Base-by-base conservation (phyloP, 2,329 filamentous ascomycete genomes). In the Sclerotinia sclerotiorum region DNA sequence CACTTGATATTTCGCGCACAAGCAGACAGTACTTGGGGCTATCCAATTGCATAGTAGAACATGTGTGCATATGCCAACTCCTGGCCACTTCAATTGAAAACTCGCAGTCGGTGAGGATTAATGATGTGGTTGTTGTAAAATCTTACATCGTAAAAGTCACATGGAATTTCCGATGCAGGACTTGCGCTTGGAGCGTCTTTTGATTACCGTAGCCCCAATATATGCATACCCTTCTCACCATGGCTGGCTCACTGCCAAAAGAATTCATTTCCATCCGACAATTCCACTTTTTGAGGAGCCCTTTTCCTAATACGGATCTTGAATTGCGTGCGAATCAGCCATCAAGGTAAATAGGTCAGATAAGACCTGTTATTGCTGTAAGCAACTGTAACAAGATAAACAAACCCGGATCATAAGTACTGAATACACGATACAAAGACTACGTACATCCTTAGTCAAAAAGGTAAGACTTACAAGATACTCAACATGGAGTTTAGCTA, bases 271-370 rank as follows among this genome's bases (percentile, higher is more conserved):
- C 27, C 2, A 58, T 58, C 44, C n/a, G 35, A 42, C 11, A 11
- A 44, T 10, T 24, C 24, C 8, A n/a, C 19, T 44, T 58, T 44
- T 44, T 19, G 56, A 58, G n/a, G 35, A 44, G 19, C 21, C 39
- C 39, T 27, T 58, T 44, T 39, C 35, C 55, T 21, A n/a, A 21
- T 44, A 15, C 15, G n/a, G 2, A 11, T 35, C 52, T 55, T 21
- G 35, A 44, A 58, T 58, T 39, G n/a, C 56, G 35, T 29, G 56
- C 56, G 56, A 58, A 44, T n/a, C 15, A 58, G 5, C 21, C 21
- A n/a, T 11, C 0, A 5, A 11, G 11, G 21, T 35, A 17, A 39
- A 42, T 17, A 21, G 29, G 32, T 11, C 8, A 44, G 55, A 57
- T 57, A 57, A 57, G 55, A 39, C 8, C 19, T 44, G 21, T 13